Evolutionary conservation across 768 basidiomycete species (phyloP).

Genomic region (Lentinula sp.): DNA sequence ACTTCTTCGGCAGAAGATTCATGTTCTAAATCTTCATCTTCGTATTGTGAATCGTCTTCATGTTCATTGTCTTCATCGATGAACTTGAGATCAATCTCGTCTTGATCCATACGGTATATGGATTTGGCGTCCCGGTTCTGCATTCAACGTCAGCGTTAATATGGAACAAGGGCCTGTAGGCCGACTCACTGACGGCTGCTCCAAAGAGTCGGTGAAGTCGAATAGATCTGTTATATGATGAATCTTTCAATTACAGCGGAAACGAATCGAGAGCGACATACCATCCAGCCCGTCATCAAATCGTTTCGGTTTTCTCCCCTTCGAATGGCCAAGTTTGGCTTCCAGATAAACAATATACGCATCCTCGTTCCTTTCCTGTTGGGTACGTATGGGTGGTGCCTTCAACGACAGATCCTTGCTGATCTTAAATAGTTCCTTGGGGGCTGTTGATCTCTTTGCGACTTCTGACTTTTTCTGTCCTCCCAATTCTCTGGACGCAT

Average conservation of each 20-base stretch:
- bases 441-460: background rate
- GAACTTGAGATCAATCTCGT: background rate
- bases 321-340: slow-evolving; percentile 57
- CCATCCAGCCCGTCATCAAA: slow-evolving; percentile 85
- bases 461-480: background rate
- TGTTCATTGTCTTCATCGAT: slow-evolving; percentile 4
- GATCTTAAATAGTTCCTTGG: slow-evolving; percentile 8
- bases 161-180: background rate
- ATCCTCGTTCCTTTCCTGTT: slow-evolving; percentile 66
- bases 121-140: background rate
- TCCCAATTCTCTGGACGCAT: slow-evolving; percentile 8
- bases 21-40: slow-evolving; percentile 20
- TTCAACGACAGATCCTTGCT: background rate
- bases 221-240: slow-evolving; percentile 39
- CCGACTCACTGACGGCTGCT: slow-evolving; percentile 2
- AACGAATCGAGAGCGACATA: slow-evolving; percentile 23
- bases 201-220: slow-evolving; percentile 39
- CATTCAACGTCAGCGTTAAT: background rate
- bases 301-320: slow-evolving; percentile 35
- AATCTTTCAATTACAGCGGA: background rate
- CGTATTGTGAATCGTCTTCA: slow-evolving; percentile 12
- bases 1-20: slow-evolving; percentile 19
- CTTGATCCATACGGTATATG: background rate
- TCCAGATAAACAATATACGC: slow-evolving; percentile 83
- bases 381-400: slow-evolving; percentile 17